Base-by-base conservation (phyloP, 2,329 filamentous ascomycete species). In the Dothideomycetes sp. region DNA sequence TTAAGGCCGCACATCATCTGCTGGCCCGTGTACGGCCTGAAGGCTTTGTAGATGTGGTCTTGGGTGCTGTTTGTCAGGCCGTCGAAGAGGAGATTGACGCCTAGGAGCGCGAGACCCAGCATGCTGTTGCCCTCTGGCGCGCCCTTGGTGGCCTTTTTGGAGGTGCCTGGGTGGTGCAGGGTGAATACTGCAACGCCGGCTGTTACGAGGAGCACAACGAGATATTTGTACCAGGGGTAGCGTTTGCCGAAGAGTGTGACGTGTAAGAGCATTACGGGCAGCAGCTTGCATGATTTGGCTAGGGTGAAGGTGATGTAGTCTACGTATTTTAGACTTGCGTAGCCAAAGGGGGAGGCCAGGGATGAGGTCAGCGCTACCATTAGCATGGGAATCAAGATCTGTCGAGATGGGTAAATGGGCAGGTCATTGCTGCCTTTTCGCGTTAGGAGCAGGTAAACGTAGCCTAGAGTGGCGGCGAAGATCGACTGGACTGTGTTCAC, bases 1-100 rank as follows among this genome's bases (percentile, higher is more conserved):
- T 96, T 98, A 63, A 95, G 86, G 30, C 89, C 88, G 58, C 88
- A 93, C 91, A 98, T 98, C 91, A 98, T 98, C 72, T 98, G 91
- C 44, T 89, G 87, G 8, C 91, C 91, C 3, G 78, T 77, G 59
- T 91, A 95, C 11, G 81, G 79, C 48, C 77, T 77, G 63, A 87
- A 94, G 2, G 62, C 57, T 18, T 66, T 62, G 60, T 96, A 95
- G 60, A 98, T 86, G 61, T 94, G 80, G 62, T 98, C 91, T 69
- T 98, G 91, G 2, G 89, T 94, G 39, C 82, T 87, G 63, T 98
- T 98, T 43, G 89, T 96, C 39, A 98, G 71, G 48, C 91, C 91
- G 60, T 98, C 91, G 53, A 98, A 91, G 15, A 98, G 74, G 37
- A 98, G 70, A 60, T 98, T 98, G 56, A 96, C 79, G 33, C 75